Percentiles rank a stretch among this genome's conserved stretches.
These are phyloP conservation scores for Trichaptum fuscoviolaceum DNA, from an alignment of 768 basidiomycete genomes.

Conservation along the genomic window DNA sequence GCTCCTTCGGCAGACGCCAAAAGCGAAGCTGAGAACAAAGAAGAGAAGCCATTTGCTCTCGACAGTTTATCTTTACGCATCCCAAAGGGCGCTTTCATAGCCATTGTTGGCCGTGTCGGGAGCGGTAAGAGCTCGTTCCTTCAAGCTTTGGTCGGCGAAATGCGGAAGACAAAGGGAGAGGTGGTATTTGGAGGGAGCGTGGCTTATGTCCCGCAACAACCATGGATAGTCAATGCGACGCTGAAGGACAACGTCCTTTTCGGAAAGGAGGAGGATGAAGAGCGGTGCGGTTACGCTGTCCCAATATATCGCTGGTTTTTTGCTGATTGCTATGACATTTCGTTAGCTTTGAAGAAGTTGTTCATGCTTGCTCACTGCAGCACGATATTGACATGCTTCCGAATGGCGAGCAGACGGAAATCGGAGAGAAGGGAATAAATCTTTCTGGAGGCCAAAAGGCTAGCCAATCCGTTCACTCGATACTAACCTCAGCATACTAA, in stretches of 20 bases:
- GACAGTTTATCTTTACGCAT: slow-evolving; percentile 40
- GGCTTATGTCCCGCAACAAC: slow-evolving; percentile 54
- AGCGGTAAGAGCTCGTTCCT: slow-evolving; percentile 66
- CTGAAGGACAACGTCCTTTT: slow-evolving; percentile 73
- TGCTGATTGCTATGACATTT: not conserved
- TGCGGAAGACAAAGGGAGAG: slow-evolving; percentile 54
- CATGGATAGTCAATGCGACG: slow-evolving; percentile 67
- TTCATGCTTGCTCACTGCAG: slow-evolving; percentile 62
- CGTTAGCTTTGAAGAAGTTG: slow-evolving; percentile 47
- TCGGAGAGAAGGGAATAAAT: slow-evolving; percentile 76
- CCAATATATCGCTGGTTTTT: not conserved
- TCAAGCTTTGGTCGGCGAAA: slow-evolving; percentile 59
- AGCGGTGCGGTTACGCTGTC: slow-evolving; percentile 31
- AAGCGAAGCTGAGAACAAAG: slow-evolving; percentile 15
- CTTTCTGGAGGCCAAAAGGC: slow-evolving; percentile 37
- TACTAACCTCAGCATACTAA: slow-evolving; percentile 3
- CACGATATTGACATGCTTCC: slow-evolving; percentile 70
- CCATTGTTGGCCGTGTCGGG: slow-evolving; percentile 71
- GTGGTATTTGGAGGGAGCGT: slow-evolving; percentile 49
- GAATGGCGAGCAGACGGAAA: slow-evolving; percentile 62
- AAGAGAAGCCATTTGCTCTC: slow-evolving; percentile 49
- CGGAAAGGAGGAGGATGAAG: slow-evolving; percentile 58
- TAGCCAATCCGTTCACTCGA: not conserved
- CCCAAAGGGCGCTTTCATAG: slow-evolving; percentile 55
- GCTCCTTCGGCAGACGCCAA: slow-evolving; percentile 15